Evolutionary conservation across 495 filamentous ascomycete genomes (phyloP).

Genomic region (Darksidea phi): DNA sequence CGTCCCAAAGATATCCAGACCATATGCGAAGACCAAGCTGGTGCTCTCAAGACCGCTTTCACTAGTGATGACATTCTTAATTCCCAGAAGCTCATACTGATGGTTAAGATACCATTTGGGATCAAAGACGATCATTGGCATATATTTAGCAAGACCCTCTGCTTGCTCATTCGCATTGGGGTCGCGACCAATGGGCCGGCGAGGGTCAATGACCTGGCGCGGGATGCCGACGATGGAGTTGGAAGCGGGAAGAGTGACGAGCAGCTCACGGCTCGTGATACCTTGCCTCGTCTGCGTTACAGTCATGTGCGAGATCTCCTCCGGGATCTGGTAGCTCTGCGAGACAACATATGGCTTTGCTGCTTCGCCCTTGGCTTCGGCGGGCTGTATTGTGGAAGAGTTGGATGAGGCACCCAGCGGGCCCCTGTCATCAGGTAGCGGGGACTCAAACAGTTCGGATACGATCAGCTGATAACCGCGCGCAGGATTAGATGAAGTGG

Average conservation of each 20-base stretch:
- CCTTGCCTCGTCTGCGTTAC: slow-evolving; percentile 90
- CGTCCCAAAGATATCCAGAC: slow-evolving; percentile 83
- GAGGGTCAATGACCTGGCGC: slow-evolving; percentile 73
- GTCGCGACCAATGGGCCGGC: slow-evolving; percentile 84
- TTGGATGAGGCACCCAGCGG: slow-evolving; percentile 65
- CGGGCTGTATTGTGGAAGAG: slow-evolving; percentile 67
- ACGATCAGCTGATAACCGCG: slow-evolving; percentile 87
- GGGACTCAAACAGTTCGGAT: slow-evolving; percentile 86
- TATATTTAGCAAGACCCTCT: slow-evolving; percentile 79
- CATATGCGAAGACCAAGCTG: slow-evolving; percentile 85
- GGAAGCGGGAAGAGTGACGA: slow-evolving; percentile 69
- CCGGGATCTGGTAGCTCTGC: slow-evolving; percentile 74
- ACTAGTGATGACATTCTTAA: slow-evolving; percentile 66
- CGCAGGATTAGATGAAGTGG: slow-evolving; percentile 51
- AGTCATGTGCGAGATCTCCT: slow-evolving; percentile 71
- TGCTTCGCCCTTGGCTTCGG: slow-evolving; percentile 46
- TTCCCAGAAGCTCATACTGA: slow-evolving; percentile 72
- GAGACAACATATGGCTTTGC: slow-evolving; percentile 69
- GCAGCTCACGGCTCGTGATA: slow-evolving; percentile 79
- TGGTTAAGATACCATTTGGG: slow-evolving; percentile 81
- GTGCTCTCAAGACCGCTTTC: slow-evolving; percentile 90
- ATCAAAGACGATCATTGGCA: slow-evolving; percentile 76
- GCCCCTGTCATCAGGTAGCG: slow-evolving; percentile 79
- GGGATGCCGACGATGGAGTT: slow-evolving; percentile 78
- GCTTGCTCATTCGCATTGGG: slow-evolving; percentile 73